phyloP scores from a whole-genome alignment of 2,329 filamentous ascomycete genomes.

The Aspergillus jensenii region DNA sequence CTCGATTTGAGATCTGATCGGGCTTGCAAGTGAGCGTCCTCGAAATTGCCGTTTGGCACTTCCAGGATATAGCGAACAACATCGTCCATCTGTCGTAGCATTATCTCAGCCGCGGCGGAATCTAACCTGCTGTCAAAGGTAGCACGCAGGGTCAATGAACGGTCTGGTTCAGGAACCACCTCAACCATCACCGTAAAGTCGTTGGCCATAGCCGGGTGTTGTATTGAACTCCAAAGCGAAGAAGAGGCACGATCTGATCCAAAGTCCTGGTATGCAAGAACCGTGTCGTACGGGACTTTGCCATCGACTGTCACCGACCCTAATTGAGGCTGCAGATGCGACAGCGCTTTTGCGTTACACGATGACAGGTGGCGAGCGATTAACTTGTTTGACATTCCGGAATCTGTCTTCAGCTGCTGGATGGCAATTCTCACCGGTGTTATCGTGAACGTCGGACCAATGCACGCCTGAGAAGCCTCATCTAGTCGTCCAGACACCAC shows the following conservation, averaged over 20 bases:
- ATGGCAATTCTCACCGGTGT: conserved; percentile 33
- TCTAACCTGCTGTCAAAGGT: conserved; percentile 28
- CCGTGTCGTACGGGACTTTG: conserved; percentile 36
- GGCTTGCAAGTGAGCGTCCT: conserved; percentile 16
- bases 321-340: conserved; percentile 24
- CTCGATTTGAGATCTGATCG: conserved; percentile 19
- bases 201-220: conserved; percentile 29
- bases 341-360: conserved; percentile 22
- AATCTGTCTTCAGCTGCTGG: conserved; percentile 12
- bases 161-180: conserved; percentile 26
- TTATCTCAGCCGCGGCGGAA: conserved; percentile 20
- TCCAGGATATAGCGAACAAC: conserved; percentile 27
- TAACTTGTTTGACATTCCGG: conserved; percentile 15
- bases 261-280: conserved; percentile 37
- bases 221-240: conserved; percentile 19
- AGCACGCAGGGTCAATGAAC: conserved; percentile 27
- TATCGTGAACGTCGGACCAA: conserved; percentile 38
- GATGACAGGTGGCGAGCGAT: conserved; percentile 26
- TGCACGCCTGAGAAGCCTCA: conserved; percentile 22
- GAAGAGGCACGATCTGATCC: conserved; percentile 16
- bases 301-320: conserved; percentile 26
- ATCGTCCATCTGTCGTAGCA: conserved; percentile 28
- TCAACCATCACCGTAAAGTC: conserved; percentile 35
- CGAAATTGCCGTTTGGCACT: conserved; percentile 21
- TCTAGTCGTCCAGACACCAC: conserved; percentile 33